Evolutionary conservation across 2,329 filamentous ascomycete species (phyloP).

Genomic region (Colletotrichum sidae): DNA sequence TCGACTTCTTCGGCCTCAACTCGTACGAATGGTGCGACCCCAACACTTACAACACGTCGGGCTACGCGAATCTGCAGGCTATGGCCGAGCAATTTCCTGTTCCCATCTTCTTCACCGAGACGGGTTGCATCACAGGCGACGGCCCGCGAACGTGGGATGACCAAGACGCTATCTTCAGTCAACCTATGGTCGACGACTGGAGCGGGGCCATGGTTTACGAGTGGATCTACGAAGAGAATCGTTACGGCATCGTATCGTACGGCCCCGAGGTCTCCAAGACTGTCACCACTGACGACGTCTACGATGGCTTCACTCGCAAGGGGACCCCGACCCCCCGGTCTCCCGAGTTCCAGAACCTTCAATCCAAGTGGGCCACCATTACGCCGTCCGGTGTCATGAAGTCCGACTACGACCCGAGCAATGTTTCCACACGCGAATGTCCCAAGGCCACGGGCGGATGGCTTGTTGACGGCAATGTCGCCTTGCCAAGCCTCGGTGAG

Average conservation of each 20-base stretch:
- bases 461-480: slow-evolving; percentile 77
- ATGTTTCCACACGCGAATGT: slow-evolving; percentile 74
- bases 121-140: slow-evolving; percentile 77
- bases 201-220: slow-evolving; percentile 89
- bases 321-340: slow-evolving; percentile 79
- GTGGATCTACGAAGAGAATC: slow-evolving; percentile 87
- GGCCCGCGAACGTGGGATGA: slow-evolving; percentile 75
- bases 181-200: slow-evolving; percentile 76
- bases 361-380: slow-evolving; percentile 79
- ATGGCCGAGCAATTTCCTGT: slow-evolving; percentile 79
- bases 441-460: slow-evolving; percentile 78
- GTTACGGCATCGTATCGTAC: slow-evolving; percentile 86
- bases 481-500: slow-evolving; percentile 76
- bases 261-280: slow-evolving; percentile 67
- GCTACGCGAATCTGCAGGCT: slow-evolving; percentile 76
- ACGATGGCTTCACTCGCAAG: slow-evolving; percentile 75
- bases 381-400: slow-evolving; percentile 75
- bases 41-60: slow-evolving; percentile 69
- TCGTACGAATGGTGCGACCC: slow-evolving; percentile 85
- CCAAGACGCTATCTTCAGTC: slow-evolving; percentile 80
- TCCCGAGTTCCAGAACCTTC: slow-evolving; percentile 84
- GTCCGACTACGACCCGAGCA: slow-evolving; percentile 72
- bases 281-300: slow-evolving; percentile 64
- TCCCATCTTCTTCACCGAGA: slow-evolving; percentile 93
- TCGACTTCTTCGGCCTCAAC: slow-evolving; percentile 90